Evolutionary conservation across 2,329 filamentous ascomycete genomes (phyloP), one percentile per base, ranked within the genome.

Genomic region (Thermochaetoides dissita): DNA sequence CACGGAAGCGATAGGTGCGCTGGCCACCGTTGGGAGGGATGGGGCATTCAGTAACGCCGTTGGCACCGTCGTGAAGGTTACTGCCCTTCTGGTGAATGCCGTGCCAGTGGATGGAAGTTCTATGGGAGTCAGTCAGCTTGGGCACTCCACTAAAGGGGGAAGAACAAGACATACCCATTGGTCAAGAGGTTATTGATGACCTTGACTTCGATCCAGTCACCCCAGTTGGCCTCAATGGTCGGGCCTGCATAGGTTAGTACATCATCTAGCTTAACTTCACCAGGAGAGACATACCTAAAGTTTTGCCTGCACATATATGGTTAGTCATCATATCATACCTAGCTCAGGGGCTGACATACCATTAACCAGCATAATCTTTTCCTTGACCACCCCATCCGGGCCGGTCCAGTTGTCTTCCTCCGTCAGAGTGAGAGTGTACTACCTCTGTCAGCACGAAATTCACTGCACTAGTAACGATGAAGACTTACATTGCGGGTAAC

Each of bases 131-230:
- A 37, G 37, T 11, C 10, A 36, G 8, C 45, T 59, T 59, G 12
- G 65, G 66, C 2, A 83, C 67, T 12, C 24, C 24, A 9, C 5
- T 12, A 32, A 10, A 11, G 7, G 8, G 17, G 9, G 31, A 3
- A 8, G 5, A 3, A 7, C 4, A 34, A 3, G 5, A 1, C 4
- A 11, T 44, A 62, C 58, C 58, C 59, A 48, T 63, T 65, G 30
- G 54, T 59, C 10, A 65, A 66, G 2, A 84, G 68, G n/a, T 72
- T 66, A 57, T 86, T 86, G 58, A 73, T 68, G 43, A 84, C 71
- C 24, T 74, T 74, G 39, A 84, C 69, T 38, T 79, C 59, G 31
- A 71, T 59, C 6, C 47, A 57, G 46, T 74, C 69, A 30, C 69
- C 70, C 67, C 69, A 72, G 43, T 71, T 57, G 10, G 65, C 71